Percentiles rank a stretch among this genome's conserved stretches.
phyloP scores from a whole-genome alignment of 768 basidiomycete species.

The Tricholoma flavovirens region DNA sequence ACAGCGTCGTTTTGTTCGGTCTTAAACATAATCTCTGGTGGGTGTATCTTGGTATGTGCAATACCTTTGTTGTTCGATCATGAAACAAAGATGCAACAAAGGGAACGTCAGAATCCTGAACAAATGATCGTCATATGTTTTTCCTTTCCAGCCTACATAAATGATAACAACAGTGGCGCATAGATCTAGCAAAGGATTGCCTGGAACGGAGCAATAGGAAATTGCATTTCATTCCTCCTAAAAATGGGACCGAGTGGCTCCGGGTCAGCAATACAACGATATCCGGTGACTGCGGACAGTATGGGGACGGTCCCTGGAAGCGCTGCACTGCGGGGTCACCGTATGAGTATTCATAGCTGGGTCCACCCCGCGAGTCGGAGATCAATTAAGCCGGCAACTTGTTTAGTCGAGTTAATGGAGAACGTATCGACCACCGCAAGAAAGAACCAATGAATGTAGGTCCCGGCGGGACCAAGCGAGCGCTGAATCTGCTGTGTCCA shows the following conservation, averaged over 20 bases:
- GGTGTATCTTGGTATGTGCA: no score
- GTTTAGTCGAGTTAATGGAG: background rate
- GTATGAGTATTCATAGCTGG: background rate
- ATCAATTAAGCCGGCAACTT: background rate
- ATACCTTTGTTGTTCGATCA: background rate
- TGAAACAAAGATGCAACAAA: background rate
- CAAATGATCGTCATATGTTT: background rate
- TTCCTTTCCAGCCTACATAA: background rate
- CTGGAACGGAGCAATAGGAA: background rate
- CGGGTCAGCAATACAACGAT: no score
- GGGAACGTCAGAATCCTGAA: background rate
- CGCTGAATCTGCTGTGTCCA: background rate
- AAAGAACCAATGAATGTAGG: background rate
- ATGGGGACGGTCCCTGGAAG: background rate
- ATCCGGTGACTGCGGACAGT: background rate
- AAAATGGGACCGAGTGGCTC: no score
- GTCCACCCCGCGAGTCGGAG: background rate
- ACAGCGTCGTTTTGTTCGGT: background rate
- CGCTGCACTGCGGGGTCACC: background rate
- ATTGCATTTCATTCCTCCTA: background rate
- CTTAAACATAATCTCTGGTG: no score
- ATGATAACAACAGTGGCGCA: background rate
- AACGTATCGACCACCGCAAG: background rate
- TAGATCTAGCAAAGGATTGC: background rate
- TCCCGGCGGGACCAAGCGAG: conserved; percentile 1